These are phyloP conservation scores for Ogataea nitratoaversa DNA, from an alignment of 805 yeast genomes.

Conservation along the genomic window DNA sequence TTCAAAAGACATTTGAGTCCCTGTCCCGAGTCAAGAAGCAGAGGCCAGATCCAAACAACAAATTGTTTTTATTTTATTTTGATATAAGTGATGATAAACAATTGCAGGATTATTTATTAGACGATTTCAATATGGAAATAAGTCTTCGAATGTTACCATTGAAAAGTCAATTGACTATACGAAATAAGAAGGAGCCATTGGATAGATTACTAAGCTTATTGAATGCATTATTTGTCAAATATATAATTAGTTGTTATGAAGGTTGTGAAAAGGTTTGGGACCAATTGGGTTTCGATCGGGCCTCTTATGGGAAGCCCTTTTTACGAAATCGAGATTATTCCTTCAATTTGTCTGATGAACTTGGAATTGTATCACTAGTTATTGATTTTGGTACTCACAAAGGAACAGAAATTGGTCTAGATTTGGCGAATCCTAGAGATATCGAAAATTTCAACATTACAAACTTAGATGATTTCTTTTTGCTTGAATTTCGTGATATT, in stretches of 20 bases:
- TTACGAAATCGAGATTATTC: conserved; percentile 29
- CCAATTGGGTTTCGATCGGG: conserved; percentile 27
- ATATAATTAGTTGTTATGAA: conserved; percentile 35
- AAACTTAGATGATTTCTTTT: conserved; percentile 26
- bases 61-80: conserved; percentile 7
- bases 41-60: neutral
- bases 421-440: conserved; percentile 38
- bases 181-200: conserved; percentile 32
- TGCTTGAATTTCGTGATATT: conserved; percentile 24
- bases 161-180: conserved; percentile 37
- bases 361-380: conserved; percentile 43
- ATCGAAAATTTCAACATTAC: conserved; percentile 19
- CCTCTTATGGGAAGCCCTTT: conserved; percentile 56
- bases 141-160: conserved; percentile 44
- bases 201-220: conserved; percentile 39
- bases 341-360: conserved; percentile 62
- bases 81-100: conserved; percentile 2
- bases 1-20: neutral
- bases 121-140: conserved; percentile 44
- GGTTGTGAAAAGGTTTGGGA: conserved; percentile 6
- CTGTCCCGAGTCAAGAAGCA: no score
- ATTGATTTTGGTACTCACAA: conserved; percentile 30
- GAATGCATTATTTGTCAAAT: conserved; percentile 41
- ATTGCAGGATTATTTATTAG: conserved; percentile 7
- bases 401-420: conserved; percentile 39